Conservation (phyloP, 1,284 basidiomycete genomes). For the Fistulinella staudtii region DNA sequence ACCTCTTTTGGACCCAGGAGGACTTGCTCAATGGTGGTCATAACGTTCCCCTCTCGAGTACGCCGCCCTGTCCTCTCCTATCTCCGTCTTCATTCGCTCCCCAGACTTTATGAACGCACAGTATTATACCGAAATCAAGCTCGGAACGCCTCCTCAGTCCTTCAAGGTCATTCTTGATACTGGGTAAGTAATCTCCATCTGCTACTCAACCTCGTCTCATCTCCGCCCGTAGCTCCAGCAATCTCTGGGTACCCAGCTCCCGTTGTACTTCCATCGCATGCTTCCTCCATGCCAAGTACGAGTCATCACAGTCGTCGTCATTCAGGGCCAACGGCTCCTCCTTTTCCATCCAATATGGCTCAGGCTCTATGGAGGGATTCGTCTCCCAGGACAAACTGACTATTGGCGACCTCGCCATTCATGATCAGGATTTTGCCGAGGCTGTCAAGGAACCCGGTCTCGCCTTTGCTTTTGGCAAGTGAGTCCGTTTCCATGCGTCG, state of each 20-base stretch:
- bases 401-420: slow-evolving; percentile 85
- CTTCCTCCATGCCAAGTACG: slow-evolving; percentile 95
- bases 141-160: slow-evolving; percentile 80
- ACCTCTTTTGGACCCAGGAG: slow-evolving; percentile 81
- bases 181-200: slow-evolving; percentile 42
- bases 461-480: slow-evolving; percentile 96
- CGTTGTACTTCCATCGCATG: slow-evolving; percentile 95
- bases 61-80: slow-evolving; percentile 31
- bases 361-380: slow-evolving; percentile 95
- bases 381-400: slow-evolving; percentile 82
- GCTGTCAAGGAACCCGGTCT: slow-evolving; percentile 96
- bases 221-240: slow-evolving; percentile 62
- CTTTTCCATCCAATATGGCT: slow-evolving; percentile 95
- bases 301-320: slow-evolving; percentile 77
- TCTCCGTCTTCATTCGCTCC: slow-evolving; percentile 1
- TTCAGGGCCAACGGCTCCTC: slow-evolving; percentile 90
- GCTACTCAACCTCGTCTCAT: neutral
- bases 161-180: slow-evolving; percentile 90
- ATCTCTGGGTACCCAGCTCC: slow-evolving; percentile 90
- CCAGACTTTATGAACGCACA: slow-evolving; percentile 97
- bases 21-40: slow-evolving; percentile 76
- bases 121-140: slow-evolving; percentile 86
- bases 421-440: slow-evolving; percentile 89
- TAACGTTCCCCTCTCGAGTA: slow-evolving; percentile 86
- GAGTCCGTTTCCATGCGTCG: slow-evolving; percentile 45